These are phyloP conservation scores for Fusarium phyllophilum DNA, from an alignment of 2,329 filamentous ascomycete species.

Conservation along the genomic window DNA sequence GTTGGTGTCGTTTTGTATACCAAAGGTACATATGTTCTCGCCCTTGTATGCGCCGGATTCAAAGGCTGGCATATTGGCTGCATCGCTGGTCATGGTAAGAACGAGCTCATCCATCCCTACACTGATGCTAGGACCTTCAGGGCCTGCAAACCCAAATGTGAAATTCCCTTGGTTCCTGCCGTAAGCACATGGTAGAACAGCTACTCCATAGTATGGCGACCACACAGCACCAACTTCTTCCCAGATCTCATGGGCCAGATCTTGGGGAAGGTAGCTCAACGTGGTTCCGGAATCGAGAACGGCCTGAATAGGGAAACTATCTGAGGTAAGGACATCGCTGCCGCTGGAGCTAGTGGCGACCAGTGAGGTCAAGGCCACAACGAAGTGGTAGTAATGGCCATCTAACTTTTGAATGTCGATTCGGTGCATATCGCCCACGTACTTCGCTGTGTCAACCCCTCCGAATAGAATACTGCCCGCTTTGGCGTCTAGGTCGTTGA, in stretches of 20 bases:
- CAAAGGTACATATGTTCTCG: slow-evolving; percentile 63
- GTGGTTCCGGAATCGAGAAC: slow-evolving; percentile 82
- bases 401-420: slow-evolving; percentile 64
- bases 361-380: slow-evolving; percentile 60
- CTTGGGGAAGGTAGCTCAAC: slow-evolving; percentile 73
- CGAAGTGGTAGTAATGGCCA: slow-evolving; percentile 57
- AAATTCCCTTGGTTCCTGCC: slow-evolving; percentile 59
- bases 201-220: slow-evolving; percentile 48
- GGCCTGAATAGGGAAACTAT: slow-evolving; percentile 62
- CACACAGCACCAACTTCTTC: slow-evolving; percentile 64
- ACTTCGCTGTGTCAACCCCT: slow-evolving; percentile 82
- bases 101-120: slow-evolving; percentile 67
- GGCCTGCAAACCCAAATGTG: slow-evolving; percentile 63
- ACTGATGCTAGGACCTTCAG: slow-evolving; percentile 60
- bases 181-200: slow-evolving; percentile 63
- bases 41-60: slow-evolving; percentile 55
- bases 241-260: slow-evolving; percentile 65
- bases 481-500: slow-evolving; percentile 67
- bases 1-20: slow-evolving; percentile 62
- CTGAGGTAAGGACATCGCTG: slow-evolving; percentile 57
- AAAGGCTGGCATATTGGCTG: slow-evolving; percentile 50
- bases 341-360: slow-evolving; percentile 60
- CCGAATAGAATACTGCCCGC: slow-evolving; percentile 81
- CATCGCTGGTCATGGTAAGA: slow-evolving; percentile 53
- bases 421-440: slow-evolving; percentile 68